These are phyloP conservation scores for Gautieria morchelliformis DNA, from an alignment of 768 basidiomycete genomes.

Conservation along the genomic window DNA sequence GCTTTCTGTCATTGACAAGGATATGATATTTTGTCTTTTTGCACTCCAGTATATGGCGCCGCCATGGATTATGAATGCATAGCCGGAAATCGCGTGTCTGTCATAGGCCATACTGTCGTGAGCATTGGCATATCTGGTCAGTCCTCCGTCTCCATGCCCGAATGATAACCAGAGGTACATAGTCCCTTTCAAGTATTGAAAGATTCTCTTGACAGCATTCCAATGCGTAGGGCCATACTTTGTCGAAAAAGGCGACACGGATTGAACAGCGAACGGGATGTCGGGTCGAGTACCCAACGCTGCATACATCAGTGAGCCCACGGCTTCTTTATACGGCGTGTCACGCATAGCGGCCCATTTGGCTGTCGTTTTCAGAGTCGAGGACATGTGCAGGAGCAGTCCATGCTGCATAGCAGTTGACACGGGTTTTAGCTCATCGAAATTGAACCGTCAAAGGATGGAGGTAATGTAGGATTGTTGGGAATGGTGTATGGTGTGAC, in stretches of 20 bases:
- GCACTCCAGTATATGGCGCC: conserved; percentile 24
- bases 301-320: no score
- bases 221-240: conserved; percentile 7
- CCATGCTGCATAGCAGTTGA: conserved; percentile 5
- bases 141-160: conserved; percentile 11
- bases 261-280: conserved; percentile 1
- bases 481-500: conserved; percentile 6
- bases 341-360: no score
- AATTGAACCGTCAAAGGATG: conserved; percentile 5
- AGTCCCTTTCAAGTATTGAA: conserved; percentile 10
- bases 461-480: conserved; percentile 12
- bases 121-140: conserved; percentile 12
- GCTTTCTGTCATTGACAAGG: conserved; percentile 30
- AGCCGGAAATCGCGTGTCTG: conserved; percentile 26
- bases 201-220: conserved; percentile 2
- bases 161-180: background rate
- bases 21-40: conserved; percentile 25
- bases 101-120: conserved; percentile 19
- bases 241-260: conserved; percentile 6
- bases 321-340: no score
- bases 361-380: no score
- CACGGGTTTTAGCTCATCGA: background rate
- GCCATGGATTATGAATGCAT: conserved; percentile 23
- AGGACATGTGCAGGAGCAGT: background rate
- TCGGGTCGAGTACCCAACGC: background rate